These are phyloP conservation scores for Wickerhamiella musiphila DNA, from an alignment of 805 yeast species.

Conservation along the genomic window DNA sequence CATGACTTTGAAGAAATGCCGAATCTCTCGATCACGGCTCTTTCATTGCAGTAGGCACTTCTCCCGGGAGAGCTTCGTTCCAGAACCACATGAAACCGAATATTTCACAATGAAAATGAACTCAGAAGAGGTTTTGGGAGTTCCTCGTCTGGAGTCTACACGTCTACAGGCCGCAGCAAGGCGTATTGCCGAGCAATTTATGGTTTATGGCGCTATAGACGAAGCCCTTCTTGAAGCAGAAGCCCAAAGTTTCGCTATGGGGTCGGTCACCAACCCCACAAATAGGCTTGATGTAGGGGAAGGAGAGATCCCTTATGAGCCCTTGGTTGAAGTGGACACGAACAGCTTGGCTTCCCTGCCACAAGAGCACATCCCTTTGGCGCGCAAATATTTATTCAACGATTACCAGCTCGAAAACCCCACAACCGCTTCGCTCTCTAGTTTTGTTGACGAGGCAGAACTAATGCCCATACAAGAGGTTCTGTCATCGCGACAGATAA, in stretches of 20 bases:
- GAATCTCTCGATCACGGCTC: no score
- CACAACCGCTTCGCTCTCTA: background rate
- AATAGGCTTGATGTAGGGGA: slow-evolving; percentile 3
- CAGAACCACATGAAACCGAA: no score
- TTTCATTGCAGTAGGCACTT: no score
- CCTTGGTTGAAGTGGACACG: slow-evolving; percentile 1
- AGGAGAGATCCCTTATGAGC: background rate
- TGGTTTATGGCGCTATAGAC: slow-evolving; percentile 17
- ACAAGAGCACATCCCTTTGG: background rate
- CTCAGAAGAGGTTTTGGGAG: slow-evolving; percentile 14
- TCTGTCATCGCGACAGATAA: background rate
- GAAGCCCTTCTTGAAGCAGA: slow-evolving; percentile 14
- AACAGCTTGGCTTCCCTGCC: background rate
- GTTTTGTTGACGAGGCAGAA: slow-evolving; percentile 1
- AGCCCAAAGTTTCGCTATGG: no score
- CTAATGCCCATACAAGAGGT: background rate
- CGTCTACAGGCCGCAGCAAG: slow-evolving; percentile 18
- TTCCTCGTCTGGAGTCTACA: slow-evolving; percentile 15
- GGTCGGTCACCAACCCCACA: no score
- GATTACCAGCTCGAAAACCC: background rate
- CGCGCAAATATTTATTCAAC: slow-evolving; percentile 1
- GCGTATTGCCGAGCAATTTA: slow-evolving; percentile 18
- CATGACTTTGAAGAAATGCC: no score
- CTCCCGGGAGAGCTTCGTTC: no score
- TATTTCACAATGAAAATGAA: slow-evolving; percentile 7